Base-by-base conservation (phyloP, 2,329 filamentous ascomycete genomes). In the Lojkania enalia region DNA sequence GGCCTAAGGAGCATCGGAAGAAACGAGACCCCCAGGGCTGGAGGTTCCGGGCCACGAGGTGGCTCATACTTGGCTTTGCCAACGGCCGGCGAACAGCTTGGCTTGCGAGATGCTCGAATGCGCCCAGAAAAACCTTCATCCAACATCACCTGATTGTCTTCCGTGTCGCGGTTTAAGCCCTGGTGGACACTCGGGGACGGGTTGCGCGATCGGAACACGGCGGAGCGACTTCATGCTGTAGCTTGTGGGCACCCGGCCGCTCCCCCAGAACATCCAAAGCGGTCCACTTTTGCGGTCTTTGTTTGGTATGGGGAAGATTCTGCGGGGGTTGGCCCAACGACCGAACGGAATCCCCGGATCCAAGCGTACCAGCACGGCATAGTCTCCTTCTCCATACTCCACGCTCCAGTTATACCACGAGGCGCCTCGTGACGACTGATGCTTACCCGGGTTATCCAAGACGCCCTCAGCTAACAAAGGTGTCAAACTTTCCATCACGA, bases 91-190 rank as follows among this genome's bases (percentile, higher is more conserved):
- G 14, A 15, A 27, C 2, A 20, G n/a, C 43, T 46, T 46, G 43
- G 43, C 43, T 16, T 23, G 37, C 30, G 35, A 32, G 31, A 21
- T 20, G n/a, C 27, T 23, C 36, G 43, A 35, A 37, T n/a, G 19
- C 32, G 43, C 43, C 43, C 19, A 46, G 43, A 21, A 36, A 40
- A 40, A 40, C 27, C 23, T 40, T 36, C 13, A 16, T 46, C 13
- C 20, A 46, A 41, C 43, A 41, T 41, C 43, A 41, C 29, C 27
- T 35, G 36, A 46, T 41, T 15, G 27, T 45, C n/a, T n/a, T n/a
- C n/a, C n/a, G n/a, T n/a, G n/a, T 27, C 30, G 15, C 12, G 9
- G 27, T 31, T 20, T 11, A 21, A 21, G 39, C n/a, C 15, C n/a
- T 19, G n/a, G 16, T 16, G n/a, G n/a, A 16, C 12, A 15, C 12